Percentiles rank a stretch among this genome's conserved stretches.
Evolutionary conservation across 73 alveolate genomes (phyloP).

Genomic region (Breviolum minutum): DNA sequence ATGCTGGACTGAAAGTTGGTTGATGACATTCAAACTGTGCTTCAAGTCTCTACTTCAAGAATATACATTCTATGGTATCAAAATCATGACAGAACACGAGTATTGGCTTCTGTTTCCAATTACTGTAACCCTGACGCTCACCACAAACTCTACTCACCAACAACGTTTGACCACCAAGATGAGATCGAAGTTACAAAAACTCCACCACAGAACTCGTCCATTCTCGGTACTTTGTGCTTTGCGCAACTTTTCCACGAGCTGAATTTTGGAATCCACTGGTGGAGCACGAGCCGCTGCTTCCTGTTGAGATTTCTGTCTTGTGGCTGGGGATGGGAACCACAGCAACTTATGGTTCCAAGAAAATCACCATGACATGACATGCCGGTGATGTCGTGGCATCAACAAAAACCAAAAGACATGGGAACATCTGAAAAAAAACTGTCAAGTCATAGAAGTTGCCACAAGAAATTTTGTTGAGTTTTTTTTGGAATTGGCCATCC

Average conservation of each 20-base stretch:
- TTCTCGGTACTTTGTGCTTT: not conserved
- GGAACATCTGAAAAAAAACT: not conserved
- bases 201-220: constrained; percentile 41
- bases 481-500: too few species aligned
- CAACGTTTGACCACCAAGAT: not conserved
- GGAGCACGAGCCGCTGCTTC: constrained; percentile 4
- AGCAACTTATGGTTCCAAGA: not conserved
- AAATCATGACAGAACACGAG: not conserved
- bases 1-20: too few species aligned
- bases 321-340: not conserved
- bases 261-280: not conserved
- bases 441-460: not conserved
- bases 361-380: too few species aligned
- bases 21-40: too few species aligned
- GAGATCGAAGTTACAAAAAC: not conserved
- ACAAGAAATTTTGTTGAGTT: not conserved
- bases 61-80: too few species aligned
- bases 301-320: not conserved
- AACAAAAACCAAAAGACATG: not conserved
- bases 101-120: not conserved
- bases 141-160: not conserved
- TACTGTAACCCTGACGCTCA: not conserved
- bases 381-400: not conserved
- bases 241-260: constrained; percentile 31
- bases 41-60: too few species aligned